Percentiles rank a stretch among this genome's conserved stretches.
These are phyloP conservation scores for Phaeosphaeriaceae sp. DNA, from an alignment of 2,329 filamentous ascomycete species.

Conservation along the genomic window DNA sequence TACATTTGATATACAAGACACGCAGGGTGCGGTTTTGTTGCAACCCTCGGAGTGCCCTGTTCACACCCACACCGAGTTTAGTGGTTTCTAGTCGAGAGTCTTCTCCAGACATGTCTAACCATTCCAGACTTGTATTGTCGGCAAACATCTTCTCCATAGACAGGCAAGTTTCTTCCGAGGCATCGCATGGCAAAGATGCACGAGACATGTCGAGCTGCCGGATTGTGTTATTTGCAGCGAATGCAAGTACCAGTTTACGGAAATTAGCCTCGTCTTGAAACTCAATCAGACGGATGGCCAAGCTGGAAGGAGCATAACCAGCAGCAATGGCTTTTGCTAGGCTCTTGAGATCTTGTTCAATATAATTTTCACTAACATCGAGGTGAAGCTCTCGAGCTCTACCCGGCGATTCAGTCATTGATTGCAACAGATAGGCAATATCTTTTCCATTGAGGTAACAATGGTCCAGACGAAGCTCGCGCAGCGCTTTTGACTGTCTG, in stretches of 20 bases:
- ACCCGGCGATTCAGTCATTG: slow-evolving; percentile 61
- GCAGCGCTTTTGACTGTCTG: slow-evolving; percentile 64
- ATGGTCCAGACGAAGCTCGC: slow-evolving; percentile 69
- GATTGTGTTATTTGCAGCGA: slow-evolving; percentile 68
- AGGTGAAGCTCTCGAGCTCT: slow-evolving; percentile 66
- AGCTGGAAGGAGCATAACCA: slow-evolving; percentile 64
- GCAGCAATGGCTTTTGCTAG: slow-evolving; percentile 60
- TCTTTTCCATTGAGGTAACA: slow-evolving; percentile 70
- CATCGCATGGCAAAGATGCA: slow-evolving; percentile 72
- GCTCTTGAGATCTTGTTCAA: slow-evolving; percentile 59
- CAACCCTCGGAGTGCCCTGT: slow-evolving; percentile 68
- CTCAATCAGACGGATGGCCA: slow-evolving; percentile 72
- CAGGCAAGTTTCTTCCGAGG: slow-evolving; percentile 69
- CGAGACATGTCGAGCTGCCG: slow-evolving; percentile 72
- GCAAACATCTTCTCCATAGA: slow-evolving; percentile 69
- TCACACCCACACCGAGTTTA: slow-evolving; percentile 71
- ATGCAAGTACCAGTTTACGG: slow-evolving; percentile 65
- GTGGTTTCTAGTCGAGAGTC: slow-evolving; percentile 74
- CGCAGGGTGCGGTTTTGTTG: slow-evolving; percentile 68
- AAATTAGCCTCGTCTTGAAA: slow-evolving; percentile 71
- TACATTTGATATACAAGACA: slow-evolving; percentile 66
- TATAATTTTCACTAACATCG: slow-evolving; percentile 69
- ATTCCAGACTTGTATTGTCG: slow-evolving; percentile 69
- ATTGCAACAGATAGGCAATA: slow-evolving; percentile 68
- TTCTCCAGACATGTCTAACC: slow-evolving; percentile 74